phyloP scores from a whole-genome alignment of 352 stramenopile species.

The Pythium guiyangense region DNA sequence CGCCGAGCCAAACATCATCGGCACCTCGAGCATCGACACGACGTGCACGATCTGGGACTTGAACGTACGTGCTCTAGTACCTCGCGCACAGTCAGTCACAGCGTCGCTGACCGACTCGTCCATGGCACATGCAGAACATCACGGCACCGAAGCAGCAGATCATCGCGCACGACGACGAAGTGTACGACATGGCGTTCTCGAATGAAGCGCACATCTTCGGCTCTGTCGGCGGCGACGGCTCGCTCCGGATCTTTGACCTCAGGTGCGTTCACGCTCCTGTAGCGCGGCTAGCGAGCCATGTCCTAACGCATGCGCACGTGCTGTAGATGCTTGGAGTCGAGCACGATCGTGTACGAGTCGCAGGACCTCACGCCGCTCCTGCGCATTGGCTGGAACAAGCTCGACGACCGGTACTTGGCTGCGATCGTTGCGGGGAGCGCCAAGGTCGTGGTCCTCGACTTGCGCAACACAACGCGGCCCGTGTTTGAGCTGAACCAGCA shows the following conservation, averaged over 20 bases:
- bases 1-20: conserved; percentile 92
- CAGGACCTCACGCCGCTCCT: conserved; percentile 87
- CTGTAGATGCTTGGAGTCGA: conserved; percentile 80
- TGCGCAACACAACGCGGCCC: conserved; percentile 88
- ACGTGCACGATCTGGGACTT: conserved; percentile 99
- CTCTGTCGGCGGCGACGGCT: conserved; percentile 95
- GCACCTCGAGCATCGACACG: conserved; percentile 96
- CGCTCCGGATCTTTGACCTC: conserved; percentile 96
- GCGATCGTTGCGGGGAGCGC: conserved; percentile 91
- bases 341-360: conserved; percentile 97
- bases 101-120: neutral
- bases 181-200: conserved; percentile 98
- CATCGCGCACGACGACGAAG: conserved; percentile 98
- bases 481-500: conserved; percentile 93
- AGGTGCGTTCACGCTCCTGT: conserved; percentile 36
- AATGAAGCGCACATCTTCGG: conserved; percentile 94
- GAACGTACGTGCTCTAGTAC: conserved; percentile 50
- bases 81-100: neutral
- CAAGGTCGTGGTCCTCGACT: conserved; percentile 95
- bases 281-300: neutral
- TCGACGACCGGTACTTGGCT: conserved; percentile 96
- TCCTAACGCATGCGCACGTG: neutral
- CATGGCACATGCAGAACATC: conserved; percentile 30
- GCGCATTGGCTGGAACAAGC: conserved; percentile 96
- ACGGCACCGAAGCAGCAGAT: conserved; percentile 90